These are phyloP conservation scores for Ceratobasidium sp. DNA, from an alignment of 1,284 basidiomycete genomes.

Conservation along the genomic window DNA sequence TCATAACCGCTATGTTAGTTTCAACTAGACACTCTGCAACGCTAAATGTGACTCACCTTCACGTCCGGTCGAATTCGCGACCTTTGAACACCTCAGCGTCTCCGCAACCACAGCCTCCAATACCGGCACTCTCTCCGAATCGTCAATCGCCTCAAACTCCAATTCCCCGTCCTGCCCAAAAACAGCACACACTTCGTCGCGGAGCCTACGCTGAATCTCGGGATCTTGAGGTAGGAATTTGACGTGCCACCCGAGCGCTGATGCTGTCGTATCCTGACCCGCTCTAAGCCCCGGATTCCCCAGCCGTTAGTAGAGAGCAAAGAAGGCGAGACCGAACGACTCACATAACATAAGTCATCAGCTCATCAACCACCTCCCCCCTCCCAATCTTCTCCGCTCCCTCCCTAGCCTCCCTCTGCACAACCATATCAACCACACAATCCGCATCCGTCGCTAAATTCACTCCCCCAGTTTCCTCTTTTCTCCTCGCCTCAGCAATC, in stretches of 20 bases:
- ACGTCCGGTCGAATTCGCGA: not conserved
- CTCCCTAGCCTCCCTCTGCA: slow-evolving; percentile 17
- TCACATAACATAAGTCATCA: slow-evolving; percentile 19
- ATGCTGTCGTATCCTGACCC: slow-evolving; percentile 32
- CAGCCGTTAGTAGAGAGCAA: not conserved
- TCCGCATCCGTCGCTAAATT: slow-evolving; percentile 22
- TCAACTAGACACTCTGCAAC: not conserved
- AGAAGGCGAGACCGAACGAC: not conserved
- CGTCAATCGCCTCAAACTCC: not conserved
- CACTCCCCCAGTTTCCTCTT: not conserved
- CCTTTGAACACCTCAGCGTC: slow-evolving; percentile 18
- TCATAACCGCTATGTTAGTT: no score
- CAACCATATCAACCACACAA: slow-evolving; percentile 37
- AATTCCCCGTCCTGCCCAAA: not conserved
- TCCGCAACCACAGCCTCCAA: slow-evolving; percentile 31
- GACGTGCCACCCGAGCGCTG: slow-evolving; percentile 11
- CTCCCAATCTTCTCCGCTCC: slow-evolving; percentile 5
- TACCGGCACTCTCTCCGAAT: not conserved
- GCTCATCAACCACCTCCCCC: slow-evolving; percentile 17
- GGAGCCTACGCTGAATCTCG: slow-evolving; percentile 27
- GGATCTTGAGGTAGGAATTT: slow-evolving; percentile 14
- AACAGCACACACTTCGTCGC: not conserved
- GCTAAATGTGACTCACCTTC: not conserved
- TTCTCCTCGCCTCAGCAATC: not conserved
- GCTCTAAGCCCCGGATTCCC: not conserved